Base-by-base conservation (phyloP, 2,329 filamentous ascomycete species). In the Cladobotryum protrusum region DNA sequence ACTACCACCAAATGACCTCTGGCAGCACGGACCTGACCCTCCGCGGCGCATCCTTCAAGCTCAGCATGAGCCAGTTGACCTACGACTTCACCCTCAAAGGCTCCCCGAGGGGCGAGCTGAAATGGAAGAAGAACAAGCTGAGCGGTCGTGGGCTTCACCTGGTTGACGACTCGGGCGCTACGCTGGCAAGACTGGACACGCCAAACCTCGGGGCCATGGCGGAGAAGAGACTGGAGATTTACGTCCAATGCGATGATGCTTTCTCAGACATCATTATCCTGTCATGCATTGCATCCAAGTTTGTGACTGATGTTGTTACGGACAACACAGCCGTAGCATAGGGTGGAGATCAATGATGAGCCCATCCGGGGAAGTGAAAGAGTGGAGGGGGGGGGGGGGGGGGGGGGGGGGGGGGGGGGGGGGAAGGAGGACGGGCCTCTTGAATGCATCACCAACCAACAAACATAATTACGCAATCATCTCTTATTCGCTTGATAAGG, bases 81-180 rank as follows among this genome's bases (percentile, higher is more conserved):
- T 57, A 53, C 1, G 59, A 51, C 19, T 61, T 49, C 47, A 52
- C 47, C 0, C 39, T 64, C 33, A 34, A 57, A 0, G 29, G 17
- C 29, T 53, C 58, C 0, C 52, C 57, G 2, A 43, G 50, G 52
- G 61, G 62, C 0, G 57, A 48, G 7, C 58, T 64, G 18, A 61
- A 63, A 37, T 63, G 62, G 61, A 63, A 63, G 36, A 45, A 47
- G 12, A 60, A 53, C 53, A 40, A 50, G 34, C 18, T 55, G 14
- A 59, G 52, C 0, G 54, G 57, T 2, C 50, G 34, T 4, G 20
- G 29, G 3, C 56, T 56, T 1, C 52, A 57, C 44, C 37, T 63
- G 14, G 32, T 54, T 32, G 59, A 61, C 47, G 18, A 36, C 3
- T 20, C 47, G 1, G 59, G 55, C 3, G 54, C 15, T 2, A 59